A percentile compares a stretch with the other conserved stretches of the same genome.
These are phyloP conservation scores for Cicer pinnatifidum DNA, from an alignment of 306 rosid species.

Conservation along the genomic window DNA sequence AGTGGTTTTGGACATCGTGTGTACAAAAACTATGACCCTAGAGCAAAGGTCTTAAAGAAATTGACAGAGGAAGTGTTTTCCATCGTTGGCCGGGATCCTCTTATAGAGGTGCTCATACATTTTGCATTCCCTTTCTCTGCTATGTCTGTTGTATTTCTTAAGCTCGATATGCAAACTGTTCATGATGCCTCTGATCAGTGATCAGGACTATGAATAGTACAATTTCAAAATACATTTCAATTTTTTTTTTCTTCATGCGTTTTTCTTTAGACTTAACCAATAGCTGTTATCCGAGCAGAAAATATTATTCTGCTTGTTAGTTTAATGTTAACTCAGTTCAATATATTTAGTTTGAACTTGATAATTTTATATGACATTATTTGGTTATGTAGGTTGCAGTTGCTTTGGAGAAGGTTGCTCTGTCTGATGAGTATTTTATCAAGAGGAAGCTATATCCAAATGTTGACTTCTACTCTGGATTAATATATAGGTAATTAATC, in stretches of 20 bases:
- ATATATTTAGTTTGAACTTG: conserved; percentile 25
- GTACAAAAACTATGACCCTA: conserved; percentile 91
- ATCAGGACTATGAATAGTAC: not conserved
- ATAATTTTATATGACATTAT: conserved; percentile 46
- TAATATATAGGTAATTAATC: conserved; percentile 79
- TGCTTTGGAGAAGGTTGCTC: conserved; percentile 89
- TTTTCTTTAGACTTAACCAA: not conserved
- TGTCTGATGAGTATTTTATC: conserved; percentile 81
- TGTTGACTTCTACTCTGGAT: conserved; percentile 94
- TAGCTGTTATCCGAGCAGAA: not conserved
- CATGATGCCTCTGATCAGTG: not conserved
- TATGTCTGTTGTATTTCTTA: conserved; percentile 28
- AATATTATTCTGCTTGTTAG: conserved; percentile 17
- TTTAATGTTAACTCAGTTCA: not conserved
- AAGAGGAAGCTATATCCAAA: conserved; percentile 93
- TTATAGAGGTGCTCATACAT: conserved; percentile 70
- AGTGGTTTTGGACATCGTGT: conserved; percentile 96
- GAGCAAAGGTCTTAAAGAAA: conserved; percentile 79
- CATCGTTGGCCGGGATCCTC: conserved; percentile 90
- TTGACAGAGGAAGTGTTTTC: conserved; percentile 90
- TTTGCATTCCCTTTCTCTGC: conserved; percentile 16
- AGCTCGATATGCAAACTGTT: conserved; percentile 1
- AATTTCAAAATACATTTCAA: conserved; percentile 4
- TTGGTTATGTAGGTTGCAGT: conserved; percentile 73
- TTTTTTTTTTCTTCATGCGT: not conserved